phyloP scores from a whole-genome alignment of 805 yeast species.

The Metschnikowia gelsemii region DNA sequence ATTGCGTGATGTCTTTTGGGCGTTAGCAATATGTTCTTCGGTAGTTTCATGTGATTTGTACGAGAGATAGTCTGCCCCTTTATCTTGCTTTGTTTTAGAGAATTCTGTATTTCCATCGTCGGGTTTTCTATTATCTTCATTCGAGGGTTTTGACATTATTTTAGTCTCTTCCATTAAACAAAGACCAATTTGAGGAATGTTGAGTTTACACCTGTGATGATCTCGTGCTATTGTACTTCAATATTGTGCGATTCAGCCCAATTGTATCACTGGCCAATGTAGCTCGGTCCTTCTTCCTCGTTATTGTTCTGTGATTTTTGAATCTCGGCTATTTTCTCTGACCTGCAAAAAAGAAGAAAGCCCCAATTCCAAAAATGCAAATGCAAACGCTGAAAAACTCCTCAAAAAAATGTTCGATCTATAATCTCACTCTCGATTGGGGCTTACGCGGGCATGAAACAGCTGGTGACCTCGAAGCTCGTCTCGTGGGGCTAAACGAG shows the following conservation, averaged over 20 bases:
- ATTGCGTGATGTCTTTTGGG: too few relatives aligned
- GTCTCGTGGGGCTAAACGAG: slow-evolving; percentile 1
- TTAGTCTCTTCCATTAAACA: neutral
- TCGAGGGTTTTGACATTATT: neutral
- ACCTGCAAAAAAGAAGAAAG: neutral
- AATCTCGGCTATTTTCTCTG: neutral
- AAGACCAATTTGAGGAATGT: too few relatives aligned
- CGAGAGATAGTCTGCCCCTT: slow-evolving; percentile 5
- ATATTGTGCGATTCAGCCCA: neutral
- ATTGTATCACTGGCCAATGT: too few relatives aligned
- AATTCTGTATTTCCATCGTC: neutral
- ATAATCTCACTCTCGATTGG: neutral
- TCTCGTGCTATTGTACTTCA: neutral
- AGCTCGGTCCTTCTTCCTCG: too few relatives aligned
- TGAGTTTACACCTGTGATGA: too few relatives aligned
- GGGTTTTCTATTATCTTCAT: neutral
- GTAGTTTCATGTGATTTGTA: slow-evolving; percentile 5
- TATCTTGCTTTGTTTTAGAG: neutral
- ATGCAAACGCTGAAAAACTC: too few relatives aligned
- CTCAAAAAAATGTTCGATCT: neutral
- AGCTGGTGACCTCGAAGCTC: slow-evolving; percentile 1
- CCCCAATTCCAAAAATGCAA: too few relatives aligned
- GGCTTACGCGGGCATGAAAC: neutral
- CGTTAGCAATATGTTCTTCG: slow-evolving; percentile 5
- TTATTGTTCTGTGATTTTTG: too few relatives aligned